Percentiles rank a stretch among this genome's conserved stretches.
Evolutionary conservation across 2,329 filamentous ascomycete genomes (phyloP).

Genomic region (Tolypocladium nubicola): DNA sequence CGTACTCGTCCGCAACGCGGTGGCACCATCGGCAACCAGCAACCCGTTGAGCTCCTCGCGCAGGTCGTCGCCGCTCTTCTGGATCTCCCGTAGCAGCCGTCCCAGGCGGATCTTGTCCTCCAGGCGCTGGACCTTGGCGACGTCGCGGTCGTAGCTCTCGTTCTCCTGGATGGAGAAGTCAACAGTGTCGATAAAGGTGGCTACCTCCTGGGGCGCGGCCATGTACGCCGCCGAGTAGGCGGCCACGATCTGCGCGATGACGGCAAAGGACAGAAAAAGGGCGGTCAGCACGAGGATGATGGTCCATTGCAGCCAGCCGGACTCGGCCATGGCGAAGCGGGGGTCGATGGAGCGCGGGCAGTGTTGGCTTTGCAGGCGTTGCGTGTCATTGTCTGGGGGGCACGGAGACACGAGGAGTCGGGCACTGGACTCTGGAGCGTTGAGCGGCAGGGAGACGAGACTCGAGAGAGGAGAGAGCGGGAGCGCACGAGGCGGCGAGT

Average conservation of each 20-base stretch:
- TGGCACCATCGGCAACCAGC: conserved; percentile 33
- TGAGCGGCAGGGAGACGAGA: neutral
- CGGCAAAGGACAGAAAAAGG: conserved; percentile 42
- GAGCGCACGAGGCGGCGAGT: neutral
- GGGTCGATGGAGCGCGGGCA: conserved; percentile 8
- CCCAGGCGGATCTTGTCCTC: conserved; percentile 53
- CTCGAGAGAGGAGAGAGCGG: neutral
- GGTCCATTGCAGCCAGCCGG: conserved; percentile 43
- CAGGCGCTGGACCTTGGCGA: conserved; percentile 44
- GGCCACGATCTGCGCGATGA: conserved; percentile 40
- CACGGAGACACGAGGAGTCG: neutral
- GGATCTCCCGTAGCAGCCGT: conserved; percentile 50
- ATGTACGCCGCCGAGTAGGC: conserved; percentile 46
- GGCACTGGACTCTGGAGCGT: neutral
- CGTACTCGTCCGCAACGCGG: conserved; percentile 33
- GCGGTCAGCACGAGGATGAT: conserved; percentile 48
- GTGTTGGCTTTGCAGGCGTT: conserved; percentile 2
- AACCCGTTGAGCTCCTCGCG: conserved; percentile 47
- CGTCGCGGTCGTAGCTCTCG: conserved; percentile 51
- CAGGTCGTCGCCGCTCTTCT: conserved; percentile 48
- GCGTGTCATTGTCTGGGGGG: conserved; percentile 2
- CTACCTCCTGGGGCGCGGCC: conserved; percentile 46
- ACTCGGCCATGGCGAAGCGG: conserved; percentile 36
- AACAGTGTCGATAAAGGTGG: conserved; percentile 46
- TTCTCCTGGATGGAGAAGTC: conserved; percentile 55